Base-by-base conservation (phyloP, 305 asterid genomes). In the Fraxinus dipetala region DNA sequence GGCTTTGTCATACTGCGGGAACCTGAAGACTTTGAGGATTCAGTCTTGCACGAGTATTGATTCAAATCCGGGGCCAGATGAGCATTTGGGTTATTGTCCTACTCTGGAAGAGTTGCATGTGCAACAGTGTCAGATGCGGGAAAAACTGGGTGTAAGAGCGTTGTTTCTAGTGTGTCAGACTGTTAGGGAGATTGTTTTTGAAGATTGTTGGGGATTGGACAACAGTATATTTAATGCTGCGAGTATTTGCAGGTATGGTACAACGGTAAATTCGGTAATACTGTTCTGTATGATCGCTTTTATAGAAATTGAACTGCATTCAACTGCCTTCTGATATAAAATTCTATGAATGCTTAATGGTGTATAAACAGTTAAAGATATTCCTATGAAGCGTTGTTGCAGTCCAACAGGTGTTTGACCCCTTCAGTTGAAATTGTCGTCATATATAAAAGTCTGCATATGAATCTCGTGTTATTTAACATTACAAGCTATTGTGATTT, bases 121-220 rank as follows among this genome's bases (percentile, higher is more conserved):
- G 86, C 87, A 87, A 83, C 85, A 85, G 80, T 92, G 98, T 82
- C 92, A 89, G 43, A 79, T 92, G 86, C 87, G 88, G 82, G 89
- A 90, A 73, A 91, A 91, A 85, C 81, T 69, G 51, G 89, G 93
- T 24, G 85, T 86, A 24, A 88, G 91, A 77, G 92, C 97, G 0
- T 81, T 95, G 89, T 92, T 95, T 87, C 56, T 89, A 59, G 96
- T 91, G 16, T 95, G 98, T 81, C 79, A 56, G 80, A 84, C 81
- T 31, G 88, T 91, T 40, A 84, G 88, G 84, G 92, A 85, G 84
- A 89, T 93, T 10, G 89, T 84, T 48, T 63, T 93, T 16, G 91
- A 90, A 76, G 95, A 93, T 79, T 93, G 98, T 81, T 95, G 98
- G 98, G 98, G 98, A 63, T 83, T 95, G 87, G 93, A 95, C 81